Evolutionary conservation across 140 eudicot species (phyloP), one percentile per base, ranked within the genome.

Genomic region (Flaveria floridana): DNA sequence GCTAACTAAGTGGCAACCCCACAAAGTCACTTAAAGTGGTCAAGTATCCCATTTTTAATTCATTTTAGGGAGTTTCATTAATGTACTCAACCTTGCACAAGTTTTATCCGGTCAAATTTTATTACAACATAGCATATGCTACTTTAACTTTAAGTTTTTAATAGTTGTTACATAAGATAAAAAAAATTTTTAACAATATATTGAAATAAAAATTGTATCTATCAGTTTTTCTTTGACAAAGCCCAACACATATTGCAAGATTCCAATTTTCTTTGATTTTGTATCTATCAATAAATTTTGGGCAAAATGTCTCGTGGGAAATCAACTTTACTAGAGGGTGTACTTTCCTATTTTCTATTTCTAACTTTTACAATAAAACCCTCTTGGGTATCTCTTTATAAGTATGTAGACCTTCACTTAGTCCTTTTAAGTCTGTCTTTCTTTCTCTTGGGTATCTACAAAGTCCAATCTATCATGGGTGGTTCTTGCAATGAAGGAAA

Each of bases 361-460:
- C 46, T 34, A 69, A 78, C 76, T 15, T 78, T 71, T 68, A 46
- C 76, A 42, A 77, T 52, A 65, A 75, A 81, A 77, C 71, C 79
- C 61, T 80, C 39, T 25, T 80, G 55, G 37, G 79, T 65, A 47
- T 74, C 65, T 74, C 83, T 67, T 66, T 80, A 80, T 80, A 80
- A 80, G 58, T 74, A 80, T 57, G 71, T 68, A 74, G 66, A 68
- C 76, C 57, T 28, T 59, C 80, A 80, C 80, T 73, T 73, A 67
- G 52, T 65, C 74, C 56, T 44, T 21, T 57, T 30, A 68, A 67
- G 1, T 50, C 19, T 57, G 1, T 50, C 19, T 57, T 63, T 57
- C 37, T 57, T 57, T 30, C 64, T 25, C 56, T 57, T 72, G 23
- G 30, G n/a, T n/a, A 46, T 57, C n/a, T 18, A 42, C 46, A 46